Evolutionary conservation across 805 yeast species (phyloP), one percentile per base, ranked within the genome.

Genomic region (Helenozyma rhizophorensis): DNA sequence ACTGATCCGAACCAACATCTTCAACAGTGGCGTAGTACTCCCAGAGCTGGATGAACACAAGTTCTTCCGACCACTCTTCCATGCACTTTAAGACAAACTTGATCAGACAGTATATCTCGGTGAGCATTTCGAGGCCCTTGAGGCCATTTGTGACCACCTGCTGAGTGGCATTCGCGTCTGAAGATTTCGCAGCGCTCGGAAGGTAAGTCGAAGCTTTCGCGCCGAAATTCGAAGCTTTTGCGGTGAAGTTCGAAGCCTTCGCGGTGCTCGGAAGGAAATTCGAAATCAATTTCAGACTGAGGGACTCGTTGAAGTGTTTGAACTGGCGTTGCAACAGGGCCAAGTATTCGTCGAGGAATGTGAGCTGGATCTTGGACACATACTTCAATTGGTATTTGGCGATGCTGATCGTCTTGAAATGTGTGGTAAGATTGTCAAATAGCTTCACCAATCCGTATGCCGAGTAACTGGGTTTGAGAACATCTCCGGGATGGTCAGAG

Each of bases 151-250:
- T 89, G 60, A 90, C 90, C 61, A 89, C 96, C 51, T 97, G 96
- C 78, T 93, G 98, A 77, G 97, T 87, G 59, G 97, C 83, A 5
- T 36, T 14, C 11, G 43, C 50, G n/a, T n/a, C n/a, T n/a, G n/a
- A n/a, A n/a, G n/a, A n/a, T n/a, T n/a, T n/a, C n/a, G n/a, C n/a
- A n/a, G n/a, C n/a, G n/a, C n/a, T n/a, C n/a, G n/a, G n/a, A n/a
- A n/a, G n/a, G n/a, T n/a, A n/a, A n/a, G n/a, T n/a, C 7, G 19
- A 5, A 5, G 11, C 25, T n/a, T 42, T 39, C 12, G 31, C 27
- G 10, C 24, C 37, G 4, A 26, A 16, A 16, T 15, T 21, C 12
- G 31, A 22, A 8, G 21, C 21, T 15, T 15, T 28, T 10, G 31
- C 25, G n/a, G n/a, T n/a, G n/a, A n/a, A n/a, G n/a, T n/a, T n/a